These are phyloP conservation scores for Ceratocystis destructans DNA, from an alignment of 2,329 filamentous ascomycete species.

Conservation along the genomic window DNA sequence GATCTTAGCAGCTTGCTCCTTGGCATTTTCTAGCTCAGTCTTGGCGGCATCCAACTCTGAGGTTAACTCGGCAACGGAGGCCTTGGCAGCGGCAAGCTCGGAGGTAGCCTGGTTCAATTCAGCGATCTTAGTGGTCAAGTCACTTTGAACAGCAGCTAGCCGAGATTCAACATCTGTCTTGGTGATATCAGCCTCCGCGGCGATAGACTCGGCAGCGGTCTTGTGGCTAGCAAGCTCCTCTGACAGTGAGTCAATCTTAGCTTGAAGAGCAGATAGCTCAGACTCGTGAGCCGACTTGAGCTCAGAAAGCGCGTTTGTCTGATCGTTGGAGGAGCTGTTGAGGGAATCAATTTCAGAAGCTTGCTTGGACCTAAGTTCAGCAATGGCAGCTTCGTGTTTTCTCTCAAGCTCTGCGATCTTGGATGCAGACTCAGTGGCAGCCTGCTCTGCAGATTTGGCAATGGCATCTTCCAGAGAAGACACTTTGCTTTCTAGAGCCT, in stretches of 20 bases:
- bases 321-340: slow-evolving; percentile 26
- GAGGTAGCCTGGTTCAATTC: slow-evolving; percentile 29
- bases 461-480: slow-evolving; percentile 38
- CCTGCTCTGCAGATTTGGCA: slow-evolving; percentile 39
- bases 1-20: slow-evolving; percentile 36
- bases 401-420: slow-evolving; percentile 32
- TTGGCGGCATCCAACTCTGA: slow-evolving; percentile 35
- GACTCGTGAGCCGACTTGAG: slow-evolving; percentile 38
- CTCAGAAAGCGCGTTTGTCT: slow-evolving; percentile 31
- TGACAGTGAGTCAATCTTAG: slow-evolving; percentile 35
- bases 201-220: slow-evolving; percentile 35
- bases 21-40: slow-evolving; percentile 33
- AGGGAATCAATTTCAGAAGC: slow-evolving; percentile 31
- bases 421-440: slow-evolving; percentile 30
- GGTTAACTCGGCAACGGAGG: slow-evolving; percentile 36
- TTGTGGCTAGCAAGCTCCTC: slow-evolving; percentile 41
- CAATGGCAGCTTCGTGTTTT: slow-evolving; percentile 34
- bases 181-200: slow-evolving; percentile 34
- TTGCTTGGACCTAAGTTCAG: slow-evolving; percentile 24
- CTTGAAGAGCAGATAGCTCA: slow-evolving; percentile 35
- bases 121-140: slow-evolving; percentile 23
- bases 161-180: slow-evolving; percentile 34
- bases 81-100: slow-evolving; percentile 34
- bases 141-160: slow-evolving; percentile 29
- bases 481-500: slow-evolving; percentile 36